Percentiles rank a stretch among this genome's conserved stretches.
Conservation (phyloP, 768 basidiomycete species). For the Hirschioporus abietinus region DNA sequence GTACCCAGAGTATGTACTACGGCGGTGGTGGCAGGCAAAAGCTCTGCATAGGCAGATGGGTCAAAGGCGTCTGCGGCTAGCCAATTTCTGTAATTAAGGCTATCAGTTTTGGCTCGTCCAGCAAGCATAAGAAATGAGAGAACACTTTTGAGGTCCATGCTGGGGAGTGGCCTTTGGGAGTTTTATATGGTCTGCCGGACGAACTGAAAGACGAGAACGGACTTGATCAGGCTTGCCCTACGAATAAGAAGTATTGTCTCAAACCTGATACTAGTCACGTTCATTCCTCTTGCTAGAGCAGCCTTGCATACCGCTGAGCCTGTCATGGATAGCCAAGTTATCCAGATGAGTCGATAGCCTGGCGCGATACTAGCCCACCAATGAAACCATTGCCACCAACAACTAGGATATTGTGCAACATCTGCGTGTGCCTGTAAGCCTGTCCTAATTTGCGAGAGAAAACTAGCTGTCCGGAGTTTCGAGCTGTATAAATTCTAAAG, state of each 20-base stretch:
- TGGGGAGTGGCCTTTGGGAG: conserved; percentile 86
- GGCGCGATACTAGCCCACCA: conserved; percentile 41
- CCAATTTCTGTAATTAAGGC: conserved; percentile 71
- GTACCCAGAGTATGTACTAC: conserved; percentile 95
- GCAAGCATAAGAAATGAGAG: conserved; percentile 8
- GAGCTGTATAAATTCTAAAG: no score
- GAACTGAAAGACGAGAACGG: conserved; percentile 43
- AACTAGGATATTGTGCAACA: conserved; percentile 69
- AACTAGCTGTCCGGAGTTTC: no score
- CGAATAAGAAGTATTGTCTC: conserved; percentile 2
- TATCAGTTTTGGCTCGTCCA: conserved; percentile 9
- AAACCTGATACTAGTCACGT: conserved; percentile 88
- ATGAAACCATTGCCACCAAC: conserved; percentile 99
- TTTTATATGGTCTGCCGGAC: conserved; percentile 79
- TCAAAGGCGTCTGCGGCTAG: conserved; percentile 75
- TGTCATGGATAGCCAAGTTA: conserved; percentile 25
- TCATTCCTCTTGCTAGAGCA: conserved; percentile 78
- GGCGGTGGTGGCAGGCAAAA: conserved; percentile 62
- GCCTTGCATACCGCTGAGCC: conserved; percentile 90
- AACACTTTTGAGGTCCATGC: conserved; percentile 76
- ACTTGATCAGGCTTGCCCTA: not conserved
- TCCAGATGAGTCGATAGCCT: not conserved
- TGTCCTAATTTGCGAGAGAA: no score
- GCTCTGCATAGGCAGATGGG: conserved; percentile 63
- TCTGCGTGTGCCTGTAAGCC: not conserved